Evolutionary conservation across 2,329 filamentous ascomycete species (phyloP).

Genomic region (Aspergillus neoniger): DNA sequence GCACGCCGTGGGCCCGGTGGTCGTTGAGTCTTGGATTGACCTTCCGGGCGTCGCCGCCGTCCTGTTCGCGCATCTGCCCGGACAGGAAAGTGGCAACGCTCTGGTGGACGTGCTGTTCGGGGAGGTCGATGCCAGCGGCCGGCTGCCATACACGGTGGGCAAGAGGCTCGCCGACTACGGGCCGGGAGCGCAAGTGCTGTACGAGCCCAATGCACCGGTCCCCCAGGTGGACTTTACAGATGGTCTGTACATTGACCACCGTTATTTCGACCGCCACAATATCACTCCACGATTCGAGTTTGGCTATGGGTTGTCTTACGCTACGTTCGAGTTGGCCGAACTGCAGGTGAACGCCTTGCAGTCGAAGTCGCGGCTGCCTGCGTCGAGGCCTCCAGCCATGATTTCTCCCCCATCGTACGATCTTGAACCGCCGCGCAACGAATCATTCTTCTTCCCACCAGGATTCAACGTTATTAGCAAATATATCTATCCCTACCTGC

Average conservation of each 20-base stretch:
- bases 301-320: constrained; percentile 82
- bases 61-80: constrained; percentile 80
- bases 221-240: constrained; percentile 84
- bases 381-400: constrained; percentile 42
- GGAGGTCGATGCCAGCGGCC: constrained; percentile 74
- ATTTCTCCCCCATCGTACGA: constrained; percentile 58
- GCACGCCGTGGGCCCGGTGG: constrained; percentile 80
- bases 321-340: constrained; percentile 65
- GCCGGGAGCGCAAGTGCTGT: constrained; percentile 67
- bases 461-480: constrained; percentile 64
- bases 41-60: constrained; percentile 75
- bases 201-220: constrained; percentile 66
- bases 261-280: constrained; percentile 76
- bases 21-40: constrained; percentile 79
- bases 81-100: constrained; percentile 82
- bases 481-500: constrained; percentile 73
- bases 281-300: constrained; percentile 81
- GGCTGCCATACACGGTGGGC: constrained; percentile 84
- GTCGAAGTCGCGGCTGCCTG: constrained; percentile 52
- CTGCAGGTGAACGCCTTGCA: constrained; percentile 52
- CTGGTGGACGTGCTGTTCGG: constrained; percentile 80
- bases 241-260: constrained; percentile 85
- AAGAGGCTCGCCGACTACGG: constrained; percentile 76
- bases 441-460: constrained; percentile 62
- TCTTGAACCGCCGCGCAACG: constrained; percentile 55